Evolutionary conservation across 352 stramenopile species (phyloP).

Genomic region (Globisporangium middletonii): DNA sequence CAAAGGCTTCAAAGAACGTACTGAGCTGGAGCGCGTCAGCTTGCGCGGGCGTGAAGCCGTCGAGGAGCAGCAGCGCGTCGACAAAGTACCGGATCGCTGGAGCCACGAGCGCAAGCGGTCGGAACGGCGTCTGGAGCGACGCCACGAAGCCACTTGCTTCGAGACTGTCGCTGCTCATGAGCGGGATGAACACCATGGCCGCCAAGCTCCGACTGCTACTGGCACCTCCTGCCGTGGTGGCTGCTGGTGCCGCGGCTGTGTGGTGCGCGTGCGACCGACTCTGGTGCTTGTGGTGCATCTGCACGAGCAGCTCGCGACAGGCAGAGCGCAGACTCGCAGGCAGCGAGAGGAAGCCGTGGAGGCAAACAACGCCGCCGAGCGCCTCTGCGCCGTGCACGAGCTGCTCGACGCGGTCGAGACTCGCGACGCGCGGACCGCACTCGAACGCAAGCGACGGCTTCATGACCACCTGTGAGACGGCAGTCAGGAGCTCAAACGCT

Average conservation of each 20-base stretch:
- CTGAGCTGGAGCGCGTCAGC: slow-evolving; percentile 11
- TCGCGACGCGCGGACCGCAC: slow-evolving; percentile 1
- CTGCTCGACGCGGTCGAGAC: slow-evolving; percentile 1
- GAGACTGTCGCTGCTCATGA: slow-evolving; percentile 8
- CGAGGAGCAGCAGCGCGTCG: slow-evolving; percentile 20
- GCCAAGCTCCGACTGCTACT: not conserved
- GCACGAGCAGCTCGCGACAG: slow-evolving; percentile 3
- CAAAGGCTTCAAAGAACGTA: slow-evolving; percentile 21
- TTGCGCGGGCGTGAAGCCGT: slow-evolving; percentile 23
- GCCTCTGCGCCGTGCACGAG: slow-evolving; percentile 1
- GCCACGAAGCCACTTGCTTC: slow-evolving; percentile 14
- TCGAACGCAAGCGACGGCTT: slow-evolving; percentile 5
- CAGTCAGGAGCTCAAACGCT: slow-evolving; percentile 12
- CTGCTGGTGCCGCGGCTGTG: not conserved
- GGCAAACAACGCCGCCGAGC: slow-evolving; percentile 3
- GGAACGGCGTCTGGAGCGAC: slow-evolving; percentile 27
- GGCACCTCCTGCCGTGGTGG: not conserved
- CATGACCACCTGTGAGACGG: slow-evolving; percentile 27
- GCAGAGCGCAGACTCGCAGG: slow-evolving; percentile 2
- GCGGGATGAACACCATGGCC: slow-evolving; percentile 23
- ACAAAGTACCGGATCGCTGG: slow-evolving; percentile 20
- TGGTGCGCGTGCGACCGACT: not conserved
- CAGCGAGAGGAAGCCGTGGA: slow-evolving; percentile 4
- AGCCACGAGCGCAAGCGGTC: slow-evolving; percentile 19
- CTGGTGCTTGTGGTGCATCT: not conserved